Percentiles rank a stretch among this genome's conserved stretches.
These are phyloP conservation scores for Blastomyces gilchristii DNA, from an alignment of 2,329 filamentous ascomycete species.

Conservation along the genomic window DNA sequence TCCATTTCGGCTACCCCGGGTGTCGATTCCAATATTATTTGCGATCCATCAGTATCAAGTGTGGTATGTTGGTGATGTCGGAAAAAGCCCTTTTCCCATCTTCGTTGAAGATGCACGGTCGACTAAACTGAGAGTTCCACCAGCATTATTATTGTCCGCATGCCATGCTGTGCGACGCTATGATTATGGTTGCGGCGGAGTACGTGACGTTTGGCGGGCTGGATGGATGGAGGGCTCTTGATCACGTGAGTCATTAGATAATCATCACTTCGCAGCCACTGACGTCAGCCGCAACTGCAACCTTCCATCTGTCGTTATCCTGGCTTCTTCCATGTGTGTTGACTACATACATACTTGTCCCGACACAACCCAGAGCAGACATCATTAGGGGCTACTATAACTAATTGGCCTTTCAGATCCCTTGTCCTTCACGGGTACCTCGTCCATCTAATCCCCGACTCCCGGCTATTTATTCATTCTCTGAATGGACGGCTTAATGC, in stretches of 20 bases:
- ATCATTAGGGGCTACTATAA: background rate
- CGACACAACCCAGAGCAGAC: background rate
- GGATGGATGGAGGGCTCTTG: background rate
- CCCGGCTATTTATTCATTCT: background rate
- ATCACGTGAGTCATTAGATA: background rate
- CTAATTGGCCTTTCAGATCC: background rate
- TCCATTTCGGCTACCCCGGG: background rate
- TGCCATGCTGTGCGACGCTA: background rate
- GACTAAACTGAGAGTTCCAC: background rate
- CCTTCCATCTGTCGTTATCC: too few species aligned
- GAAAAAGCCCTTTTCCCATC: background rate
- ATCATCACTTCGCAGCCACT: background rate
- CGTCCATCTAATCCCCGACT: background rate
- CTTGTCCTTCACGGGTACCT: background rate
- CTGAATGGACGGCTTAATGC: background rate
- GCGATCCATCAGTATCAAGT: background rate
- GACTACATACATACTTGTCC: background rate
- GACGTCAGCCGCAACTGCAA: too few species aligned
- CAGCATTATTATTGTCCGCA: background rate
- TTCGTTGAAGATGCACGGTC: background rate
- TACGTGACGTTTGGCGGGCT: background rate
- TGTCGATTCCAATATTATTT: background rate
- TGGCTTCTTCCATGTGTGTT: background rate
- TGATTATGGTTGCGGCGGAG: background rate
- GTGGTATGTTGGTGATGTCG: background rate